Evolutionary conservation across 176 grass and related monocot species (phyloP), one percentile per base, ranked within the genome.

Genomic region (Miscanthus lutarioriparius): DNA sequence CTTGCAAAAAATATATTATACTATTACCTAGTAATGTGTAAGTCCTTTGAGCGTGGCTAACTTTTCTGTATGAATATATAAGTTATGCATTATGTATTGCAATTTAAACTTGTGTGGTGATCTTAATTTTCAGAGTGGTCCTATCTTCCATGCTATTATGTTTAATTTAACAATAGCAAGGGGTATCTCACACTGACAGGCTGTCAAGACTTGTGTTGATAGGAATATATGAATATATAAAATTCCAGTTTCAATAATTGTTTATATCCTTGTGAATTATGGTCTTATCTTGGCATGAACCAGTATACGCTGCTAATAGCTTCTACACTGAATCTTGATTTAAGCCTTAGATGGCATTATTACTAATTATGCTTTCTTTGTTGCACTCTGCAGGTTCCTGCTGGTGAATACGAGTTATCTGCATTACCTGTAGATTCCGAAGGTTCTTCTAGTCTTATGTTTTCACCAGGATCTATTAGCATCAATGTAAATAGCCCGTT

Each of bases 391-490:
- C 80, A 98, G 96, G 93, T 94, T 88, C 91, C 84, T 92, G 70
- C 93, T 78, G 93, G 93, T 61, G 89, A 92, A 67, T 99, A 96
- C 67, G 81, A 79, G 70, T 53, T 99, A 87, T 93, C 93, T 81
- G 93, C 88, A 25, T 83, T 99, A 75, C 88, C 91, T 71, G 88
- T 96, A 74, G 89, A 91, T 91, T 83, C 93, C 16, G 80, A 88
- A 13, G 86, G 88, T 74, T 90, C 84, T 59, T 78, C 91, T 72
- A 90, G 75, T 69, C 89, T 95, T 70, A 80, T 96, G 86, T 98
- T 98, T 89, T 95, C 93, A 83, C 96, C 93, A 76, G 82, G 83
- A 81, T 90, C 62, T 83, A 62, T 98, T 63, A 86, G 88, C 92
- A 66, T 96, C 9, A 94, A 94, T 26, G 86, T 98, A 54, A 86